Evolutionary conservation across 495 filamentous ascomycete species (phyloP).

Genomic region (Aspergillus mulundensis): DNA sequence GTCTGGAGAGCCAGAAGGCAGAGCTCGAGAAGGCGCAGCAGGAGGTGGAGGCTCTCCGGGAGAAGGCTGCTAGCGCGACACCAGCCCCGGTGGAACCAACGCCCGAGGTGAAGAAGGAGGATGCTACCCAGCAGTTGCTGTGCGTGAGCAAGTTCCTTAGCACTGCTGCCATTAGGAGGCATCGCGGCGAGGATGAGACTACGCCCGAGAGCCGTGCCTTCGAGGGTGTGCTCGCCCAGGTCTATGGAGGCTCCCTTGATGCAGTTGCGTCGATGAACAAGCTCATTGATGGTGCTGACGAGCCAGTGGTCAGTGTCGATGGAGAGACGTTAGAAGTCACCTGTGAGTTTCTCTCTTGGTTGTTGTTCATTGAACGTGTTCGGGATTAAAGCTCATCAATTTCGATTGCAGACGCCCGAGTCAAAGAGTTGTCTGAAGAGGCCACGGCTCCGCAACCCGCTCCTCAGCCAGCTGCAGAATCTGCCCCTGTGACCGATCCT

Average conservation of each 20-base stretch:
- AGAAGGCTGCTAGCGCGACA: constrained; percentile 59
- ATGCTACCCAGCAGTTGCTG: constrained; percentile 54
- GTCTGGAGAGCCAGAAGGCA: constrained; percentile 63
- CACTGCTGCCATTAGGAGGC: constrained; percentile 69
- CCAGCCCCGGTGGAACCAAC: neutral
- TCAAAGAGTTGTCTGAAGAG: constrained; percentile 55
- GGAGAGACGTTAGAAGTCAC: constrained; percentile 62
- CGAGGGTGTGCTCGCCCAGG: constrained; percentile 80
- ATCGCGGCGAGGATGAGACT: constrained; percentile 58
- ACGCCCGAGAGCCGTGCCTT: constrained; percentile 75
- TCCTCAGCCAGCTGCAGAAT: constrained; percentile 31
- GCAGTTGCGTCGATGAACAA: constrained; percentile 81
- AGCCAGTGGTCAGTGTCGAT: constrained; percentile 62
- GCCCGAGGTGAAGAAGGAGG: constrained; percentile 50
- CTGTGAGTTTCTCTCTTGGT: constrained; percentile 62
- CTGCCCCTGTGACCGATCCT: constrained; percentile 59
- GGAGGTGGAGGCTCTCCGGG: constrained; percentile 66
- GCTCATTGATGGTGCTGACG: constrained; percentile 75
- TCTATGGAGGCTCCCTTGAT: constrained; percentile 80
- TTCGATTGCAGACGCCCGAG: constrained; percentile 53
- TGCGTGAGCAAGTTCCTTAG: constrained; percentile 75
- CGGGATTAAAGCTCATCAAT: constrained; percentile 22
- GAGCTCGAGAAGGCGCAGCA: constrained; percentile 64
- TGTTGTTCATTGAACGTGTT: neutral
- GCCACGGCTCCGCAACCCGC: constrained; percentile 28